Evolutionary conservation across 176 grass and related monocot genomes (phyloP).

Genomic region (Guadua angustifolia): DNA sequence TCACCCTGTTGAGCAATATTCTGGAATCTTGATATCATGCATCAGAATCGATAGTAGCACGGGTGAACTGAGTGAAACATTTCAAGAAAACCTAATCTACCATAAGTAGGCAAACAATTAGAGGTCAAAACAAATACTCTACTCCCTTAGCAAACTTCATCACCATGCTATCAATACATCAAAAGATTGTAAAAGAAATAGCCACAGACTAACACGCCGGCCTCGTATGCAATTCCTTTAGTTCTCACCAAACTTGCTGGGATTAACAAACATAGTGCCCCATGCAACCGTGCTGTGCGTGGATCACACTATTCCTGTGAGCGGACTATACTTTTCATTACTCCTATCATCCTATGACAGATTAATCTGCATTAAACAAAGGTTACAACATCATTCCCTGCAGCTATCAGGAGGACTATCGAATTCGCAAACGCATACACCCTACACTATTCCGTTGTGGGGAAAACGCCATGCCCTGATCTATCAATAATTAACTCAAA

Average conservation of each 20-base stretch:
- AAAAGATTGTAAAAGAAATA: background rate
- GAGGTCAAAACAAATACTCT: background rate
- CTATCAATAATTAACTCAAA: slow-evolving; percentile 3
- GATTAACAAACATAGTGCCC: background rate
- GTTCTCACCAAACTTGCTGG: background rate
- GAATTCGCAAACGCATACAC: background rate
- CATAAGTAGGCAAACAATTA: background rate
- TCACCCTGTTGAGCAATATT: background rate
- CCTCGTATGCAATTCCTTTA: background rate
- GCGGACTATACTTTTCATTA: background rate
- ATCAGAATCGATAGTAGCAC: background rate
- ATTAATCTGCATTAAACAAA: slow-evolving; percentile 25
- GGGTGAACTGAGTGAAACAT: background rate
- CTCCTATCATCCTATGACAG: background rate
- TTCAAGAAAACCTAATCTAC: background rate
- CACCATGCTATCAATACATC: background rate
- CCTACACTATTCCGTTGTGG: background rate
- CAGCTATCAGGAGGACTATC: background rate
- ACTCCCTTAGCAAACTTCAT: background rate
- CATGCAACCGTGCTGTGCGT: background rate
- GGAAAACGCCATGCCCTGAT: background rate
- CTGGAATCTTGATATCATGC: background rate
- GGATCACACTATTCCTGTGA: background rate
- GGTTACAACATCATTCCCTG: background rate
- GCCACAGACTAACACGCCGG: background rate